Evolutionary conservation across 2,329 filamentous ascomycete genomes (phyloP).

Genomic region (Domatiomyces globalis): DNA sequence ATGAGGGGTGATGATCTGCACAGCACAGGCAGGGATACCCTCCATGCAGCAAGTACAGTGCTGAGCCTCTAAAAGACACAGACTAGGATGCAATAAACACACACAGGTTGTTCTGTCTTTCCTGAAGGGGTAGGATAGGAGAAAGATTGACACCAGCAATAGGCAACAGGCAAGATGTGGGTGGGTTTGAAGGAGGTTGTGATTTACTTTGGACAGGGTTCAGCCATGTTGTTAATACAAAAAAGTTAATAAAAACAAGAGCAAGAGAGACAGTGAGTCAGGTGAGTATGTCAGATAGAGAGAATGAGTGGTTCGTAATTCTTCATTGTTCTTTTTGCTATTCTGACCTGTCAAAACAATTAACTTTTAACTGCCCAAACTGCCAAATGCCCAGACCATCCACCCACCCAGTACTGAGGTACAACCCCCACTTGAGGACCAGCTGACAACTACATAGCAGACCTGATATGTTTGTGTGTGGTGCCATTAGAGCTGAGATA

Average conservation of each 20-base stretch:
- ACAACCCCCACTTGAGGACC: not conserved
- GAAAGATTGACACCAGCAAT: not conserved
- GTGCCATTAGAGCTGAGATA: not conserved
- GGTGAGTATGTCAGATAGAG: not conserved
- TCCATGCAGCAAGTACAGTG: no score
- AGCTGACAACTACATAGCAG: not conserved
- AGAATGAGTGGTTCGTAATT: not conserved
- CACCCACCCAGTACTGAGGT: not conserved
- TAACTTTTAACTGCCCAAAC: not conserved
- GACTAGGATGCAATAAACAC: no score
- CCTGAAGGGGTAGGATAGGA: no score
- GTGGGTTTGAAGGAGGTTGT: no score
- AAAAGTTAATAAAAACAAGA: not conserved
- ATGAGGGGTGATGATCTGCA: not conserved
- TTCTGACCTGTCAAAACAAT: not conserved
- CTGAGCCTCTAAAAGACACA: no score
- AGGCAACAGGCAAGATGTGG: not conserved
- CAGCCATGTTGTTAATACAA: not conserved
- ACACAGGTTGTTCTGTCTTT: no score
- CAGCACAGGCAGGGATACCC: no score
- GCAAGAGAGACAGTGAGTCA: not conserved
- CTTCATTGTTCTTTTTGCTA: not conserved
- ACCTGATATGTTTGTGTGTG: not conserved
- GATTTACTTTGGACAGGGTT: not conserved
- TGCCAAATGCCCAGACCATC: not conserved